These are phyloP conservation scores for Gnetum montanum DNA, from an alignment of 75 land plant species.

Conservation along the genomic window DNA sequence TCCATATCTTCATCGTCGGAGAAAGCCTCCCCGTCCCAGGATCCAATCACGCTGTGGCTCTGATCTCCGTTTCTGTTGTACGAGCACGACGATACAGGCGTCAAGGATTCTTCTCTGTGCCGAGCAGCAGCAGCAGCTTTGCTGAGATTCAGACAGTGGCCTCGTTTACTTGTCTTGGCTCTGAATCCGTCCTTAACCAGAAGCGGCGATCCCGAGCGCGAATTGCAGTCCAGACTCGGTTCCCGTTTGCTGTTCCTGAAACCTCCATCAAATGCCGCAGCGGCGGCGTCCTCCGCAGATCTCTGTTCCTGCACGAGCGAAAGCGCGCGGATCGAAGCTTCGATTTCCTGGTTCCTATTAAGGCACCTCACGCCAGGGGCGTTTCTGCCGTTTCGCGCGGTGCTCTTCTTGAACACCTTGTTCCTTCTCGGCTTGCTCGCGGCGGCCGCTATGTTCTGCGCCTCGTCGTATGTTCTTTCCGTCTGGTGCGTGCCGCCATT, in stretches of 20 bases:
- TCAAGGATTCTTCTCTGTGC: conserved; percentile 30
- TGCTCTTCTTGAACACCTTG: background rate
- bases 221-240: conserved; percentile 1
- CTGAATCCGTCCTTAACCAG: conserved; percentile 6
- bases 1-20: conserved; percentile 38
- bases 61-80: conserved; percentile 15
- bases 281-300: conserved; percentile 9
- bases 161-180: conserved; percentile 8
- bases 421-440: background rate
- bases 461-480: background rate
- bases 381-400: background rate
- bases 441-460: background rate
- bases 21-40: conserved; percentile 46
- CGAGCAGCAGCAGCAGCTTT: conserved; percentile 11
- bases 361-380: background rate
- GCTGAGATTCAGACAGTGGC: conserved; percentile 13
- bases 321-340: conserved; percentile 1
- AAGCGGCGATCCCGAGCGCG: conserved; percentile 15
- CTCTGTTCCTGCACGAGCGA: conserved; percentile 5
- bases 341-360: background rate
- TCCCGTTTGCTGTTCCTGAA: background rate
- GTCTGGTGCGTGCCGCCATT: conserved; percentile 28
- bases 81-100: conserved; percentile 51
- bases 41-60: conserved; percentile 33
- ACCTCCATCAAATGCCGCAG: conserved; percentile 10